phyloP scores from a whole-genome alignment of 768 basidiomycete genomes.

The Mycena filopes region DNA sequence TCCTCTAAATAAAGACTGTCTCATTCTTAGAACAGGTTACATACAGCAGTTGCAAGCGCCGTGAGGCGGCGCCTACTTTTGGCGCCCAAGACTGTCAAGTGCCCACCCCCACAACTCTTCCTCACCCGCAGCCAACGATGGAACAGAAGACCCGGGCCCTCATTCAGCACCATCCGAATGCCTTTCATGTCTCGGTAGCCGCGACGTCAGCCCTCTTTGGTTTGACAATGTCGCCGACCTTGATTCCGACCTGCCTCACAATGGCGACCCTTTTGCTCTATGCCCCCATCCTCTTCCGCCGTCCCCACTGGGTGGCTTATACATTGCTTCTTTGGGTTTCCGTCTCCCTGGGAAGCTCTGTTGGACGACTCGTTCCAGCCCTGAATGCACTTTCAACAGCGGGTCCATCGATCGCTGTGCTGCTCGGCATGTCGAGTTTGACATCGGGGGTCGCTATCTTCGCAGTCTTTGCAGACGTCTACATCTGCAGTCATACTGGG shows the following conservation, averaged over 20 bases:
- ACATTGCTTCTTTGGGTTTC: constrained; percentile 46
- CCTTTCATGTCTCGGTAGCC: constrained; percentile 38
- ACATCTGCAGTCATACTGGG: constrained; percentile 42
- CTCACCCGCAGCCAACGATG: constrained; percentile 8
- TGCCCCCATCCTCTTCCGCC: constrained; percentile 47
- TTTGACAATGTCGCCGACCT: constrained; percentile 37
- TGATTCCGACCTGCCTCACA: constrained; percentile 36
- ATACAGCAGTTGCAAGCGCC: too few relatives aligned
- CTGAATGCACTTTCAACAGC: constrained; percentile 66
- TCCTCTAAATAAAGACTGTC: too few relatives aligned
- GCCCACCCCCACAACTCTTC: too few relatives aligned
- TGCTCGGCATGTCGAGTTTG: constrained; percentile 52
- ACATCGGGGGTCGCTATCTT: constrained; percentile 58
- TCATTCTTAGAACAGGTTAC: too few relatives aligned
- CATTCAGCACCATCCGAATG: constrained; percentile 43
- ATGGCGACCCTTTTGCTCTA: constrained; percentile 51
- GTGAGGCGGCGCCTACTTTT: too few relatives aligned
- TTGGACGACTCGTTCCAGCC: constrained; percentile 57
- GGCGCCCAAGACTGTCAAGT: too few relatives aligned
- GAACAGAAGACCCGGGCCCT: constrained; percentile 1
- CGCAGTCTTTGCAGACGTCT: constrained; percentile 52
- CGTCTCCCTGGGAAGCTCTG: constrained; percentile 52
- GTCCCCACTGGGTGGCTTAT: constrained; percentile 35
- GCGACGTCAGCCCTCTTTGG: constrained; percentile 40
- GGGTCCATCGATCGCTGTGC: constrained; percentile 56